A percentile compares a stretch with the other conserved stretches of the same genome.
Conservation (phyloP, 768 basidiomycete genomes). For the Trametes punicea region DNA sequence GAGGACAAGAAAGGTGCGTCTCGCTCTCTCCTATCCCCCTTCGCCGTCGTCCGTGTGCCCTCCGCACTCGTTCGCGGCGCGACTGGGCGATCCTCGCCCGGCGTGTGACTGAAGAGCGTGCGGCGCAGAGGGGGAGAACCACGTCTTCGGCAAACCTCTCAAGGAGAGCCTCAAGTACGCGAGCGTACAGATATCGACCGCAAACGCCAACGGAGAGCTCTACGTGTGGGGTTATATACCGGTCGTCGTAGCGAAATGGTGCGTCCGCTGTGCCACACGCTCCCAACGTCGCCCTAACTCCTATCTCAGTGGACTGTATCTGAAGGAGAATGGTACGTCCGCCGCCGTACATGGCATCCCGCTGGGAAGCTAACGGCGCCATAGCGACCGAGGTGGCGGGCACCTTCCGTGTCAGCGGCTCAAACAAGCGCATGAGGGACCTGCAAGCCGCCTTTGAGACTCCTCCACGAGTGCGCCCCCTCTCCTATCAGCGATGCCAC, state of each 20-base stretch:
- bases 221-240: constrained; percentile 95
- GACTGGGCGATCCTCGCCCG: neutral
- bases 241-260: constrained; percentile 98
- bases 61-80: neutral
- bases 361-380: neutral
- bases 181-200: constrained; percentile 90
- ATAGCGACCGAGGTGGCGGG: constrained; percentile 88
- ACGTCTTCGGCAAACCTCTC: constrained; percentile 85
- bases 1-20: constrained; percentile 43
- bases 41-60: neutral
- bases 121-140: constrained; percentile 35
- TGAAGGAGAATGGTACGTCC: constrained; percentile 84
- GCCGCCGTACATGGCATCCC: neutral
- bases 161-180: constrained; percentile 83
- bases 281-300: constrained; percentile 13
- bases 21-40: neutral
- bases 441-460: constrained; percentile 88
- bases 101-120: constrained; percentile 18
- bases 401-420: constrained; percentile 95
- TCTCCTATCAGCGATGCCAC: neutral
- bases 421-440: constrained; percentile 92
- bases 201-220: constrained; percentile 74
- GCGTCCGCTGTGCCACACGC: constrained; percentile 28
- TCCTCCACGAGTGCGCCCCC: constrained; percentile 68
- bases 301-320: constrained; percentile 71